Percentiles rank a stretch among this genome's conserved stretches.
Evolutionary conservation across 495 filamentous ascomycete species (phyloP).

Genomic region (Penicillium angulare): DNA sequence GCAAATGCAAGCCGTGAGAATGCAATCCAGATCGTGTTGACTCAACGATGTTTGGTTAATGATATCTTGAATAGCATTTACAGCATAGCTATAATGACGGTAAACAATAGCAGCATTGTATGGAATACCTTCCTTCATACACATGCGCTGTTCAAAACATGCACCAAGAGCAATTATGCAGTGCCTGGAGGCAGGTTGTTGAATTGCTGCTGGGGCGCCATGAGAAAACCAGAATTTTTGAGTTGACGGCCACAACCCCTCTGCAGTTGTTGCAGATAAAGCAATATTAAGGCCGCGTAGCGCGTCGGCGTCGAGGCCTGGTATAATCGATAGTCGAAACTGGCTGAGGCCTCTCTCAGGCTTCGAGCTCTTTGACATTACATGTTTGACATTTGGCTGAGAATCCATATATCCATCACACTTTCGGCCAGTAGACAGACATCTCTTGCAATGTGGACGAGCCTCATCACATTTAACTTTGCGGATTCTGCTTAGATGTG

Average conservation of each 20-base stretch:
- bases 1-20: background rate
- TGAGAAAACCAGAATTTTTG: slow-evolving; percentile 9
- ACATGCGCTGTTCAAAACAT: background rate
- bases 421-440: background rate
- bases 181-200: slow-evolving; percentile 4
- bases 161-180: slow-evolving; percentile 3
- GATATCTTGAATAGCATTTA: background rate
- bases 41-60: background rate
- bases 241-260: background rate
- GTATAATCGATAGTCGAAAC: background rate
- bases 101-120: background rate
- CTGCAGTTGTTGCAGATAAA: background rate
- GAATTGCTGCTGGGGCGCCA: background rate
- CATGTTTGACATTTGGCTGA: background rate
- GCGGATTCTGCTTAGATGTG: background rate
- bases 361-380: background rate
- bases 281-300: background rate
- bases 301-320: background rate
- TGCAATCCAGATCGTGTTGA: background rate
- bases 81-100: background rate
- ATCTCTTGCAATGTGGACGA: background rate
- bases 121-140: background rate
- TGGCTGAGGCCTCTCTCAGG: background rate
- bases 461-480: background rate
- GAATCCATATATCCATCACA: background rate